A percentile compares a stretch with the other conserved stretches of the same genome.
Conservation (phyloP, 1,284 basidiomycete species). For the Malassezia sp. region DNA sequence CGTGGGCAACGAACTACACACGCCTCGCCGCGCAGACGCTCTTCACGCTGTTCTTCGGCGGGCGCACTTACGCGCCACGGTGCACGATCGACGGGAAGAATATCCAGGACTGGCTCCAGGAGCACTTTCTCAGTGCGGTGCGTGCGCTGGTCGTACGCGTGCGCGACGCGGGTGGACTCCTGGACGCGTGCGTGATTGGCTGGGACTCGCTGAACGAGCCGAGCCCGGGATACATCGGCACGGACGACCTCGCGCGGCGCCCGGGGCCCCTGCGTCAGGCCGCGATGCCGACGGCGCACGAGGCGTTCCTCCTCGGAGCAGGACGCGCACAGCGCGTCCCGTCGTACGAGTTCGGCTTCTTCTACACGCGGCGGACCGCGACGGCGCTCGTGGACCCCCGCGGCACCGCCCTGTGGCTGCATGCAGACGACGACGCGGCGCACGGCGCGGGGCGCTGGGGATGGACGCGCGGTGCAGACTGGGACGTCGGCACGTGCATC, state of each 20-base stretch:
- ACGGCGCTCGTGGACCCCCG: constrained; percentile 70
- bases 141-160: constrained; percentile 66
- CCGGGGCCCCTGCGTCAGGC: constrained; percentile 59
- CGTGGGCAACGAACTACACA: constrained; percentile 92
- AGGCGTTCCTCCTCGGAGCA: constrained; percentile 76
- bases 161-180: constrained; percentile 58
- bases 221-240: constrained; percentile 71
- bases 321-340: constrained; percentile 74
- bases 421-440: constrained; percentile 23
- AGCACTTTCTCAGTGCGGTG: constrained; percentile 70
- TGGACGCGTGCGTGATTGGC: constrained; percentile 79
- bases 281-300: constrained; percentile 69
- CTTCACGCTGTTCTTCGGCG: constrained; percentile 90
- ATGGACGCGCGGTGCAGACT: constrained; percentile 64
- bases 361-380: constrained; percentile 68
- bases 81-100: constrained; percentile 83
- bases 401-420: constrained; percentile 50
- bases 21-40: constrained; percentile 76
- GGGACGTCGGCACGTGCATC: constrained; percentile 72
- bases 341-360: constrained; percentile 65
- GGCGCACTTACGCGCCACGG: constrained; percentile 73
- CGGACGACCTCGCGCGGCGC: constrained; percentile 52
- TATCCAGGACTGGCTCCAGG: constrained; percentile 86
- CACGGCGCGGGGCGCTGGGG: constrained; percentile 54
- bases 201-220: constrained; percentile 98